Conservation (phyloP, 2,329 filamentous ascomycete genomes). For the Bipolaris gigantea region DNA sequence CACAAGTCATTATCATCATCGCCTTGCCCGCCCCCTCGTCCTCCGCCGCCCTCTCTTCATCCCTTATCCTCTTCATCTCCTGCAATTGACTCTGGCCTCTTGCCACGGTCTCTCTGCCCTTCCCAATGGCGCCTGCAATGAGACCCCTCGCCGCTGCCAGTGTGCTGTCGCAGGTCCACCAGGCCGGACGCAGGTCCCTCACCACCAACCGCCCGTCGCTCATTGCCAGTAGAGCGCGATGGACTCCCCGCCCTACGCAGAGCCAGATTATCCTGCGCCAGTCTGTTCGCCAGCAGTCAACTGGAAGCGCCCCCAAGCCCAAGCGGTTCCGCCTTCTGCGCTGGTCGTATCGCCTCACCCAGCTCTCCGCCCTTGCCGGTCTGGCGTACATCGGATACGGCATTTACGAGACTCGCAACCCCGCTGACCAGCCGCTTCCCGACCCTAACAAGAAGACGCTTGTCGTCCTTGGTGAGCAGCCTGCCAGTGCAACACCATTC, state of each 20-base stretch:
- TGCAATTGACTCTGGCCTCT: constrained; percentile 17
- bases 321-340: constrained; percentile 66
- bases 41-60: constrained; percentile 10
- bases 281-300: constrained; percentile 40
- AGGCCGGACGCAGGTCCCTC: constrained; percentile 41
- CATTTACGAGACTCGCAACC: constrained; percentile 81
- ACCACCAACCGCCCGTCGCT: constrained; percentile 40
- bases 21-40: neutral
- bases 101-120: constrained; percentile 6
- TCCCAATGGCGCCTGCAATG: constrained; percentile 43
- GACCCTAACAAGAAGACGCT: constrained; percentile 95
- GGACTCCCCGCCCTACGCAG: constrained; percentile 39
- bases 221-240: constrained; percentile 39
- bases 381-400: constrained; percentile 74
- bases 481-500: neutral
- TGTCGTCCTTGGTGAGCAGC: constrained; percentile 78
- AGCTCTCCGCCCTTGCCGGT: constrained; percentile 71
- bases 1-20: constrained; percentile 13
- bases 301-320: constrained; percentile 34
- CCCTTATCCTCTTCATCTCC: constrained; percentile 1
- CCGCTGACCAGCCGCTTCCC: constrained; percentile 73
- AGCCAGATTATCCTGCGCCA: constrained; percentile 43
- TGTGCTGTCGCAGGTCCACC: constrained; percentile 37
- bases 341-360: constrained; percentile 82
- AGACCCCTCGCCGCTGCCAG: constrained; percentile 40